Base-by-base conservation (phyloP, 495 filamentous ascomycete genomes). In the Penicillium daleae region DNA sequence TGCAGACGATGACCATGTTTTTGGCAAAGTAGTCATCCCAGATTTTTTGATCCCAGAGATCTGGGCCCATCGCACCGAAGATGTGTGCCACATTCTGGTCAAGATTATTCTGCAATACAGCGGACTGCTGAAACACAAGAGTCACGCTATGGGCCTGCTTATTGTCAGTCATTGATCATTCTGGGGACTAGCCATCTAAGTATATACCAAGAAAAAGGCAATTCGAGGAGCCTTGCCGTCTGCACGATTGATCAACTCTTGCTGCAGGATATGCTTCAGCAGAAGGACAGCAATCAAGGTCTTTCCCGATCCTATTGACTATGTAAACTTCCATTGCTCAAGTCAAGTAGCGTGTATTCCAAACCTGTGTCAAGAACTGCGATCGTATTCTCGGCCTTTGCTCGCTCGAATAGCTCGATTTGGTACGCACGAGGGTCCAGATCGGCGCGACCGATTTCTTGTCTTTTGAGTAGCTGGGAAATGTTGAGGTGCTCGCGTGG, bases 331-430 rank as follows among this genome's bases (percentile, higher is more conserved):
- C 21, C n/a, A 8, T 24, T 0, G 4, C 6, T 13, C 24, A 29
- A n/a, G 10, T 10, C 13, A 26, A 5, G 1, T 22, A 0, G 15
- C 1, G 15, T 13, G 1, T 22, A 49, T 3, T 10, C 4, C 56
- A 55, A 71, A 90, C 90, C 93, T 37, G 95, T 97, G 71, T 97
- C 93, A n/a, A 98, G 83, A 13, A 99, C 96, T 2, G 93, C 95
- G 68, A 99, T 96, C 15, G 87, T 93, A 66, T 99, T 99, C 66
- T 90, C 83, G 21, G 83, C 64, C 71, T 96, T 97, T 21, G 95
- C 94, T 64, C 85, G 84, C 74, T 98, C 92, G 68, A 96, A 98
- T 0, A 99, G 83, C 73, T 98, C 94, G 32, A 90, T 79, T 73
- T 99, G 95, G 69, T 98, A 99, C 66, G 96, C 92, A 33, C 95